Evolutionary conservation across 2,329 filamentous ascomycete species (phyloP), one percentile per base, ranked within the genome.

Genomic region (Hypoxylon sp.): DNA sequence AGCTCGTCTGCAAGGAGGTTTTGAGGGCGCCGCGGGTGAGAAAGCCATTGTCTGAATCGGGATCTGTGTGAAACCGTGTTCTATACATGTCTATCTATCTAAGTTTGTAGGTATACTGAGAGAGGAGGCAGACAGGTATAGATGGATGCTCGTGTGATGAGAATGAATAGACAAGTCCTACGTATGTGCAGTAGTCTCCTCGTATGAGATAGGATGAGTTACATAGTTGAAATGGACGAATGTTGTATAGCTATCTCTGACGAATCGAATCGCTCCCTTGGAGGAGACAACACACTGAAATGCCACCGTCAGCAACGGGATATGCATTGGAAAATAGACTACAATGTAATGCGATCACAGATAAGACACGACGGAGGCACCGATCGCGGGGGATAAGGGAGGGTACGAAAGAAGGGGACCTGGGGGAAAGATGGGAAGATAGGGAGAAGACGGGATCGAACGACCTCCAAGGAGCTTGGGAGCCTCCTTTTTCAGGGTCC

Each of bases 401-500:
- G 31, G 31, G 9, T 17, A 35, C 8, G 31, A 18, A 15, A 8
- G 5, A 35, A 35, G 31, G 27, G 27, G 49, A n/a, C n/a, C n/a
- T n/a, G n/a, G n/a, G n/a, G n/a, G n/a, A n/a, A n/a, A n/a, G 58
- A 57, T 50, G 58, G 55, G 24, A 21, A 40, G 46, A 48, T 40
- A 48, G 46, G 46, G 53, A 54, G 23, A 59, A 50, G 18, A 52
- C 55, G 55, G n/a, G 48, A 50, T 48, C 18, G 10, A 58, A 15
- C 33, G 48, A n/a, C n/a, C n/a, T n/a, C n/a, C n/a, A n/a, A n/a
- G n/a, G n/a, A n/a, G n/a, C n/a, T n/a, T n/a, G n/a, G n/a, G n/a
- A 58, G 50, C 48, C 54, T 54, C 51, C 49, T 48, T 60, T 55
- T 61, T 58, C 52, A 59, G 61, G 61, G 55, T 62, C 61, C 55